Conservation (phyloP, 1,284 basidiomycete species). For the Puccinia hordei region DNA sequence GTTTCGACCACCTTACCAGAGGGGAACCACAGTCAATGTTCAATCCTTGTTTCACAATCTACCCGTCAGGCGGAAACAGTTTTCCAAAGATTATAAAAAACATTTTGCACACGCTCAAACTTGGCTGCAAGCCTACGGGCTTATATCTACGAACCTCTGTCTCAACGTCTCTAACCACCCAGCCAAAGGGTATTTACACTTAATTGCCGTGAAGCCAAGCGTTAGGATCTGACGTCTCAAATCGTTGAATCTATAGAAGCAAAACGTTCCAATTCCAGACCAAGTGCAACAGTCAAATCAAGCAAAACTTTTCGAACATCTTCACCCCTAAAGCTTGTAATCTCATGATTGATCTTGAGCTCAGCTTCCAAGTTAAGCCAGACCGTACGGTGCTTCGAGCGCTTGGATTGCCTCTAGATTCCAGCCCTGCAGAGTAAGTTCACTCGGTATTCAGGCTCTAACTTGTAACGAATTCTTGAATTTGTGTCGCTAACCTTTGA, state of each 20-base stretch:
- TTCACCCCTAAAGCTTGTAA: conserved; percentile 83
- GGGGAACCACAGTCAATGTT: conserved; percentile 82
- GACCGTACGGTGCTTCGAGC: conserved; percentile 62
- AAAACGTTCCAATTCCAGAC: conserved; percentile 75
- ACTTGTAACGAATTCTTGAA: background rate
- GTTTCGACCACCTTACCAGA: conserved; percentile 62
- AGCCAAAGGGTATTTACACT: conserved; percentile 69
- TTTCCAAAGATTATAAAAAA: conserved; percentile 83
- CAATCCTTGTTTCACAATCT: conserved; percentile 76
- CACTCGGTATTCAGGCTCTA: background rate
- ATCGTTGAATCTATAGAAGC: conserved; percentile 61
- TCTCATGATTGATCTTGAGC: conserved; percentile 71
- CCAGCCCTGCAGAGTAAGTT: conserved; percentile 50
- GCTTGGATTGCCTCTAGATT: conserved; percentile 30
- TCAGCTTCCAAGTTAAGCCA: conserved; percentile 71
- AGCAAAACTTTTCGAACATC: conserved; percentile 72
- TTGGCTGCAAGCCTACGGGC: conserved; percentile 83
- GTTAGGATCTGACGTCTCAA: conserved; percentile 38
- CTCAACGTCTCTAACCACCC: conserved; percentile 74
- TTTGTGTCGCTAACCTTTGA: background rate
- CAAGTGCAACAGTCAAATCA: conserved; percentile 67
- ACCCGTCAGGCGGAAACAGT: conserved; percentile 88
- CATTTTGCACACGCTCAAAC: conserved; percentile 84
- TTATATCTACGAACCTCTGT: conserved; percentile 71
- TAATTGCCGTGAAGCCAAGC: background rate